Base-by-base conservation (phyloP, 2,329 filamentous ascomycete species). In the Diaporthe sp. region DNA sequence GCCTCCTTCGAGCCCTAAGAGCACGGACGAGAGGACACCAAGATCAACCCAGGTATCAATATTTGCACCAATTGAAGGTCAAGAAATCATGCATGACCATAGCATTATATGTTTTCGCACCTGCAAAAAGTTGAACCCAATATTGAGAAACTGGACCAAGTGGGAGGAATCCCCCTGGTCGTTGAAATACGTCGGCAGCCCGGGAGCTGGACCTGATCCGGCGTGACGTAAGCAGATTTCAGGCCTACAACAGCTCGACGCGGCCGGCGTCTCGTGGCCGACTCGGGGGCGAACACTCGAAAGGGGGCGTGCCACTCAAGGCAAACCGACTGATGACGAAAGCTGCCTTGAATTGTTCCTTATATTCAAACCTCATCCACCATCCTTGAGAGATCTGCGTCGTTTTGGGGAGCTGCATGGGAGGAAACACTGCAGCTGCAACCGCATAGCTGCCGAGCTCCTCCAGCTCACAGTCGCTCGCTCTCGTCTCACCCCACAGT, bases 181-280 rank as follows among this genome's bases (percentile, higher is more conserved):
- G 30, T n/a, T 32, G n/a, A 12, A 44, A 25, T 32, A 10, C 22
- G 8, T 25, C 63, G 63, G 63, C 44, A 27, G 44, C 32, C 32
- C 47, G 63, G 63, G 47, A 44, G 15, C 9, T 63, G 39, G 39
- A 50, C 13, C n/a, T 35, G 59, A 51, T 27, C 22, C 9, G 44
- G 22, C 63, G 44, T 68, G 63, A 68, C 63, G 63, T 68, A 68
- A 68, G 63, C 63, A 68, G 32, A 53, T 53, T 68, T 27, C 63
- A 68, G 47, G 63, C 63, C 63, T 68, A 44, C 63, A 68, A 68
- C 32, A 13, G 35, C 32, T 68, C n/a, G 47, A 68, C 47, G 63
- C 63, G 63, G 63, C 63, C 47, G 63, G 15, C 44, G 63, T 68
- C 63, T 53, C 63, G 44, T 68, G 63, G 63, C 47, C 47, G 63